Evolutionary conservation across 768 basidiomycete genomes (phyloP), one percentile per base, ranked within the genome.

Genomic region (Coprinopsis marcescibilis): DNA sequence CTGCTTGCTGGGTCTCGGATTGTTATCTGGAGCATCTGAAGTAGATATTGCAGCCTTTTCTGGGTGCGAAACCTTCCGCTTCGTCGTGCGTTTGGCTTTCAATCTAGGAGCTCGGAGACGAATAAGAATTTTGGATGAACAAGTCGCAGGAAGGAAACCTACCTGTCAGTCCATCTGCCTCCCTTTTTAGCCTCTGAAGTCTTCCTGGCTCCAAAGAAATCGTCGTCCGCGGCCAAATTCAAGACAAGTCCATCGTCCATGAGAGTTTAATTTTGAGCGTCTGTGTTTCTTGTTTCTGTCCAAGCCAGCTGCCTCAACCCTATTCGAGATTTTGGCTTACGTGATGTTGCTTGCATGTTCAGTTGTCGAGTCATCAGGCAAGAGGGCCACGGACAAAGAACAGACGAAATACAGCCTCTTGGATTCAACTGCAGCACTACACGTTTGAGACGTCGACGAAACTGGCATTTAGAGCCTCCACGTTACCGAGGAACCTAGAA

Each of bases 121-220:
- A 50, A 45, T 27, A 42, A 11, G 41, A 13, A 51, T 44, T 33
- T 49, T 39, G 24, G 36, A 46, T 38, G 32, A 51, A 17, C 23
- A 8, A 15, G 23, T 21, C 43, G 10, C 20, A 33, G 46, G 45
- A 47, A 43, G 44, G 43, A 21, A 32, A 50, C 71, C 46, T 53
- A 85, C 87, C 90, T 77, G 60, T 88, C 85, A 11, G 81, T 86
- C 84, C 86, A 87, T 64, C 83, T 70, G 11, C 83, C 82, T 19
- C 80, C 79, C 57, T 81, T 85, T 50, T 73, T 76, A 11, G 50
- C 55, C 1, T 38, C 39, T 0, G 36, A 40, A 3, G 48, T 34
- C 44, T 67, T 67, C 17, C 51, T 67, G 15, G 65, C 53, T 27
- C 55, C 4, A 19, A 50, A 47, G 12, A n/a, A n/a, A n/a, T 57